These are phyloP conservation scores for Hondaea fermentalgiana DNA, from an alignment of 108 stramenopile species.

Conservation along the genomic window DNA sequence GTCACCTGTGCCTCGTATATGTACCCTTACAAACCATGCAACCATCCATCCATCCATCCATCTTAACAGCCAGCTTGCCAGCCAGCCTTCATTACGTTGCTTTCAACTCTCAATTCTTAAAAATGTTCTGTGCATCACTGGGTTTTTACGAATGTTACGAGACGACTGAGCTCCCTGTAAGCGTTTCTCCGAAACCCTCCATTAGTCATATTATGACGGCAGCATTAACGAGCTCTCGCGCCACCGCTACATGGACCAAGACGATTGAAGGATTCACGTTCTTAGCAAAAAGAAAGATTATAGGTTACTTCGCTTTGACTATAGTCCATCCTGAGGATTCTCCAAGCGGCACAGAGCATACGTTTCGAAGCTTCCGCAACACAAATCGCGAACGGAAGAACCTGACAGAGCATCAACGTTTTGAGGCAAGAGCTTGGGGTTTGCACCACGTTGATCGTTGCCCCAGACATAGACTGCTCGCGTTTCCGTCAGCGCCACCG, in stretches of 20 bases:
- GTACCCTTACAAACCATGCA: too few species aligned
- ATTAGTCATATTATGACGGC: too few species aligned
- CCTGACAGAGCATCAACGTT: neutral
- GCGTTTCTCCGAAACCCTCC: too few species aligned
- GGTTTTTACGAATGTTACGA: too few species aligned
- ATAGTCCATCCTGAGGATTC: conserved; percentile 11
- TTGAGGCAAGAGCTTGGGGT: neutral
- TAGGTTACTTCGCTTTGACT: neutral
- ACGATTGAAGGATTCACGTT: neutral
- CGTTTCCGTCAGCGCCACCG: neutral
- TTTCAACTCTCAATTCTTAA: too few species aligned
- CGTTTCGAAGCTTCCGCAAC: neutral
- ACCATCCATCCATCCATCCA: too few species aligned
- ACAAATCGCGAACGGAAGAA: neutral
- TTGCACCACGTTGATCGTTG: neutral
- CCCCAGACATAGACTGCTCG: neutral
- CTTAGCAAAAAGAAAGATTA: neutral
- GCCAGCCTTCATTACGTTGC: too few species aligned
- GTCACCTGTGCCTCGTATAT: too few species aligned
- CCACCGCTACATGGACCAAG: neutral
- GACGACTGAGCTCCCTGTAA: too few species aligned
- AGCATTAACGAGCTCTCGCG: too few species aligned
- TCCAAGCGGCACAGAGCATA: neutral
- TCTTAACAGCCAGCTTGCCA: too few species aligned
- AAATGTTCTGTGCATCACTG: too few species aligned